These are phyloP conservation scores for Sporisorium graminicola DNA, from an alignment of 1,284 basidiomycete species.

Conservation along the genomic window DNA sequence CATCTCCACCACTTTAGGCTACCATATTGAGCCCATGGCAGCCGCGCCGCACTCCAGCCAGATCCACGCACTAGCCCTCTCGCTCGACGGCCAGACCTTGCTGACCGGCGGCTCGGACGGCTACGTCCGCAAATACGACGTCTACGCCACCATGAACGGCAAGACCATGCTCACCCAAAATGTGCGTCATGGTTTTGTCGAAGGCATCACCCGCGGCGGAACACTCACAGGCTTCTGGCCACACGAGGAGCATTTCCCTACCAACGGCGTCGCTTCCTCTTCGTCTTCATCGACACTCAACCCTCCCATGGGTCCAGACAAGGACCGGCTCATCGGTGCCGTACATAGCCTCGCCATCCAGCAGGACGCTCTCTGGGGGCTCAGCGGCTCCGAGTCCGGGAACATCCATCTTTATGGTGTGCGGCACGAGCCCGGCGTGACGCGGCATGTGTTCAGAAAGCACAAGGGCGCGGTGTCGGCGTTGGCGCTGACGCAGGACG, in stretches of 20 bases:
- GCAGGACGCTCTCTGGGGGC: slow-evolving; percentile 63
- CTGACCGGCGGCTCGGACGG: slow-evolving; percentile 93
- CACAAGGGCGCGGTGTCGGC: slow-evolving; percentile 85
- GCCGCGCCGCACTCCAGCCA: slow-evolving; percentile 89
- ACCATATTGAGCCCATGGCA: slow-evolving; percentile 85
- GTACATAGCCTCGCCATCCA: slow-evolving; percentile 67
- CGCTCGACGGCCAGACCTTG: slow-evolving; percentile 87
- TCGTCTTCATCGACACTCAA: slow-evolving; percentile 6
- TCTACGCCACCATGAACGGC: slow-evolving; percentile 88
- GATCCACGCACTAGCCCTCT: slow-evolving; percentile 85
- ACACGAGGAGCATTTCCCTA: slow-evolving; percentile 69
- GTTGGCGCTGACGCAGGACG: slow-evolving; percentile 81
- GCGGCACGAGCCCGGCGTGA: slow-evolving; percentile 87
- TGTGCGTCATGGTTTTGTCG: slow-evolving; percentile 89
- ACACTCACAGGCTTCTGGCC: slow-evolving; percentile 89
- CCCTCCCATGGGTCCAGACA: slow-evolving; percentile 10
- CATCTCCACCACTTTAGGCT: slow-evolving; percentile 34
- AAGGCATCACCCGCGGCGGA: slow-evolving; percentile 90
- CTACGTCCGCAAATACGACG: slow-evolving; percentile 91
- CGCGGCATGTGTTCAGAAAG: slow-evolving; percentile 79
- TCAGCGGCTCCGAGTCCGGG: slow-evolving; percentile 63
- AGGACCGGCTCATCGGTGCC: slow-evolving; percentile 55
- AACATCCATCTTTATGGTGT: slow-evolving; percentile 84
- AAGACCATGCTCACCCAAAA: slow-evolving; percentile 88
- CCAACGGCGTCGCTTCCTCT: slow-evolving; percentile 4